Conservation (phyloP, 805 yeast genomes). For the Suhomyces prunicola region DNA sequence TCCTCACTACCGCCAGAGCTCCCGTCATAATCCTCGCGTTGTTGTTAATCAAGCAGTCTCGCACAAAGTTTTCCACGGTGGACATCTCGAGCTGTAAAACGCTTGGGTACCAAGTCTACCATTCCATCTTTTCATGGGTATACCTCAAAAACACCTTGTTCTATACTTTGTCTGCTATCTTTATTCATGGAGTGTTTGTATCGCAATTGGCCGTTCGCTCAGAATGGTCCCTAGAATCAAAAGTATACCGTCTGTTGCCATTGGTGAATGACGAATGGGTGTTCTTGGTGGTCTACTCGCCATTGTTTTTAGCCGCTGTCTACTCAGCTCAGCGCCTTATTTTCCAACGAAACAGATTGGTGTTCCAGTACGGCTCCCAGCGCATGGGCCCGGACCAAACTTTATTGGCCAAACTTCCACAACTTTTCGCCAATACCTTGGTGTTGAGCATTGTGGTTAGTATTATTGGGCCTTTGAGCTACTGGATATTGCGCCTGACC, state of each 20-base stretch:
- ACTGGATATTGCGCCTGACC: conserved; percentile 37
- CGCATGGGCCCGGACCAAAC: conserved; percentile 38
- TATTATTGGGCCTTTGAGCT: conserved; percentile 36
- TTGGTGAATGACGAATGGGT: conserved; percentile 43
- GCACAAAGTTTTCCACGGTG: conserved; percentile 26
- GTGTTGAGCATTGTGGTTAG: conserved; percentile 27
- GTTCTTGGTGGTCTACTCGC: conserved; percentile 45
- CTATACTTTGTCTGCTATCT: conserved; percentile 21
- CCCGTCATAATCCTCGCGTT: conserved; percentile 33
- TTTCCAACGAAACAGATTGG: conserved; percentile 54
- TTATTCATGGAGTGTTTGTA: conserved; percentile 22
- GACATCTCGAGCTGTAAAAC: conserved; percentile 31
- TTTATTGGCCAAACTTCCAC: conserved; percentile 23
- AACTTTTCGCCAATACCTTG: conserved; percentile 37
- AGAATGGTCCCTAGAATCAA: conserved; percentile 32
- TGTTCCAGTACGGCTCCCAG: conserved; percentile 42
- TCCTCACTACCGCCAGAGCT: conserved; percentile 21
- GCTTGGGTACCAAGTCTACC: conserved; percentile 28
- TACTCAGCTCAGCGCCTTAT: conserved; percentile 52
- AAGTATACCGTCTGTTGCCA: conserved; percentile 38
- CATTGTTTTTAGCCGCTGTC: conserved; percentile 36
- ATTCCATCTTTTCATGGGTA: conserved; percentile 16
- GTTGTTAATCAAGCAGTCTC: conserved; percentile 21
- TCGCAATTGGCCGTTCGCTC: conserved; percentile 24
- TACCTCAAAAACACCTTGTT: conserved; percentile 16